Conservation (phyloP, 768 basidiomycete species). For the Xerocomellus amylosporus region DNA sequence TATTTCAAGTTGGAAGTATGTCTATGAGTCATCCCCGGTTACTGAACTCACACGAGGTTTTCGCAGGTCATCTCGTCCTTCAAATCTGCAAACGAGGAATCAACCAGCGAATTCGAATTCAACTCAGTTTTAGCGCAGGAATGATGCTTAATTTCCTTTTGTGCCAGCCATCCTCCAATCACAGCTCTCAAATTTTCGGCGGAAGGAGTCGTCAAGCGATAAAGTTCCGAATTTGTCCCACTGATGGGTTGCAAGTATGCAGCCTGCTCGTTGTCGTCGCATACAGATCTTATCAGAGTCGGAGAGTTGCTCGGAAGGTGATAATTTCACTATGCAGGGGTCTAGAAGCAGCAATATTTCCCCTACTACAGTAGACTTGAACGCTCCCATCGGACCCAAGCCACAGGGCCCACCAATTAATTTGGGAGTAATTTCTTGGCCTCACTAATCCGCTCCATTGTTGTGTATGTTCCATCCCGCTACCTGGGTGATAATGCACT, state of each 20-base stretch:
- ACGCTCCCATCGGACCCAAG: no score
- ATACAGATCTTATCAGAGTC: neutral
- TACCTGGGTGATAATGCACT: neutral
- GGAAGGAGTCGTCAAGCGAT: no score
- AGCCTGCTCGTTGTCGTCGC: conserved; percentile 10
- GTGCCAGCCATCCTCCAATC: no score
- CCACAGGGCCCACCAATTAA: neutral
- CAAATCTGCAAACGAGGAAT: no score
- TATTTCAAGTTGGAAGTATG: conserved; percentile 5
- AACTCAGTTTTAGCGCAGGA: no score
- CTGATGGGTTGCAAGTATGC: neutral
- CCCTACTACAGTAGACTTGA: neutral
- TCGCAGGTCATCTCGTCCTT: neutral
- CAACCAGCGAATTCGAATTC: no score
- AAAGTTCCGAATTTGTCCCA: no score
- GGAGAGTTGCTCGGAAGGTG: neutral
- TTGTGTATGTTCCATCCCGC: no score
- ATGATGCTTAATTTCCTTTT: no score
- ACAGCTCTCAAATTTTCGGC: no score
- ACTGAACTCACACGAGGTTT: neutral
- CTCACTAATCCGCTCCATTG: no score
- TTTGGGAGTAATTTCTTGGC: neutral
- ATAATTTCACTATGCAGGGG: conserved; percentile 5
- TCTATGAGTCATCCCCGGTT: neutral
- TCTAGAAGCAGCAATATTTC: neutral